Base-by-base conservation (phyloP, 2,329 filamentous ascomycete species). In the Pseudogymnoascus sp. region DNA sequence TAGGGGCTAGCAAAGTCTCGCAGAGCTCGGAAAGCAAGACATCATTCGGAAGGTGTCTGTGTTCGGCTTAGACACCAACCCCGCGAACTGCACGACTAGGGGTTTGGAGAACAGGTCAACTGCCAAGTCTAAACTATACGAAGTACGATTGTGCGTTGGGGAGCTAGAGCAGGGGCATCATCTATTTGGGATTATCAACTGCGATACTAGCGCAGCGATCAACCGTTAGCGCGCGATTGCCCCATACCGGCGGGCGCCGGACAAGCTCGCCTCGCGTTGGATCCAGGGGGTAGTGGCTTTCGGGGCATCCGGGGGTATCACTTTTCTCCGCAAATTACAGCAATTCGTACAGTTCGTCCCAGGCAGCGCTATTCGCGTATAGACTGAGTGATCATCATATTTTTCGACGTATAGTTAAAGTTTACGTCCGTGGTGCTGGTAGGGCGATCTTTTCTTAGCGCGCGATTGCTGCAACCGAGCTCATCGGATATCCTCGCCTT, bases 391-490 rank as follows among this genome's bases (percentile, higher is more conserved):
- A 54, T 54, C 9, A 20, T 54, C 47, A 54, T 18, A 25, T 4
- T 54, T 54, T 20, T 54, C 47, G 47, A 18, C 28, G 47, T 54
- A 54, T 54, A 54, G n/a, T 54, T 54, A 54, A 35, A 54, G 47
- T 54, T 54, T 54, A 14, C 16, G 47, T 54, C 47, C 47, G 47
- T 54, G 47, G 18, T 54, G 47, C 28, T 35, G n/a, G 28, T n/a
- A 33, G 4, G 11, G 47, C 47, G 47, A 54, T 54, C 47, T 14
- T 20, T 54, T 54, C 47, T 54, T 54, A 33, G 47, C 47, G 47
- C 28, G 47, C 47, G 47, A 54, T 54, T 54, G 47, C 47, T 54
- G 47, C 5, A 33, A 54, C 47, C 47, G 47, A 54, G 47, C 47
- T 54, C 25, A 14, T 54, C 28, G 28, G 28, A 20, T 33, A 54